These are phyloP conservation scores for Dichotomocladium elegans DNA, from an alignment of 371 early-diverging fungal species.

Conservation along the genomic window DNA sequence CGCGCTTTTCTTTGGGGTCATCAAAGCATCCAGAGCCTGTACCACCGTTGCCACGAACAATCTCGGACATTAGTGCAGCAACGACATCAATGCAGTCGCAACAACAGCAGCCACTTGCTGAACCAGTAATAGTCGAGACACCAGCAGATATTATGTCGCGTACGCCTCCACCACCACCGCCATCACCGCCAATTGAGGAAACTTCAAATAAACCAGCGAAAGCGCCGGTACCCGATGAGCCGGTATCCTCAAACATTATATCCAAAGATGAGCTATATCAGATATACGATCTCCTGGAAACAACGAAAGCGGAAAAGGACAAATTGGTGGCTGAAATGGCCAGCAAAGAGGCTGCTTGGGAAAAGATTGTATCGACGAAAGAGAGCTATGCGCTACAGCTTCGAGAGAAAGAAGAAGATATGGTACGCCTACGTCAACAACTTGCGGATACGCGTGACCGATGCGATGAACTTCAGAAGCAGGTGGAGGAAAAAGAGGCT, in stretches of 20 bases:
- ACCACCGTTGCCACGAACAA: neutral
- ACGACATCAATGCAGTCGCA: too few species aligned
- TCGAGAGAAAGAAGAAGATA: constrained; percentile 31
- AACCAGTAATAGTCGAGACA: too few species aligned
- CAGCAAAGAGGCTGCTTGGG: constrained; percentile 41
- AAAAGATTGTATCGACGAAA: constrained; percentile 30
- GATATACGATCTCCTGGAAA: constrained; percentile 31
- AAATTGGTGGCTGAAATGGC: constrained; percentile 20
- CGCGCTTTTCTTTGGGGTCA: neutral
- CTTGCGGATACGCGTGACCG: constrained; percentile 9
- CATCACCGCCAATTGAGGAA: neutral
- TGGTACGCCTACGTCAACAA: constrained; percentile 16
- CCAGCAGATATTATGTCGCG: neutral
- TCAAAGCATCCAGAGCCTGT: neutral
- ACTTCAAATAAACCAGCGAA: too few species aligned
- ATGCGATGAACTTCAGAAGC: constrained; percentile 4
- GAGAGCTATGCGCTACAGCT: constrained; percentile 36
- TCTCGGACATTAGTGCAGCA: neutral
- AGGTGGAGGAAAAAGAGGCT: constrained; percentile 9
- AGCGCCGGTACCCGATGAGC: neutral
- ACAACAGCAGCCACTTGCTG: too few species aligned
- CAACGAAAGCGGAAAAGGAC: constrained; percentile 26
- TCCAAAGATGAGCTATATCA: constrained; percentile 12
- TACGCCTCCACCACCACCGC: neutral
- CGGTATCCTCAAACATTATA: neutral